phyloP scores from a whole-genome alignment of 2,329 filamentous ascomycete genomes.

The Alternaria tenuissima region DNA sequence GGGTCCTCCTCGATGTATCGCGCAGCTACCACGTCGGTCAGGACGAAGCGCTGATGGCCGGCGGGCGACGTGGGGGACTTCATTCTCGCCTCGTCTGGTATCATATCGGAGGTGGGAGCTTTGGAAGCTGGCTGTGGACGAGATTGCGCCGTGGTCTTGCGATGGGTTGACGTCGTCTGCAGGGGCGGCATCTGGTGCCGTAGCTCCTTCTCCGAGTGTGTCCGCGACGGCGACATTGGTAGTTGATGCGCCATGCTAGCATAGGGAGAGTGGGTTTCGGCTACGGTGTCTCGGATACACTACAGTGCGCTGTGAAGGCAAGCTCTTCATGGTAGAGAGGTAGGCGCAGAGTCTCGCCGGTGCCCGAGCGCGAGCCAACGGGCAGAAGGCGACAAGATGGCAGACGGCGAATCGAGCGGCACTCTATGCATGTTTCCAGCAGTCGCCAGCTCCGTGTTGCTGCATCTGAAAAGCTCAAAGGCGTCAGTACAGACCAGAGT shows the following conservation, averaged over 20 bases:
- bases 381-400: constrained; percentile 16
- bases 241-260: constrained; percentile 32
- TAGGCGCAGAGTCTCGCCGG: constrained; percentile 29
- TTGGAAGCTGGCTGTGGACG: constrained; percentile 21
- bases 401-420: constrained; percentile 6
- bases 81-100: constrained; percentile 19
- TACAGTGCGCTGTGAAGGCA: not conserved
- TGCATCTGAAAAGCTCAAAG: constrained; percentile 12
- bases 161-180: constrained; percentile 33
- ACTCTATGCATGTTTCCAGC: constrained; percentile 33
- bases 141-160: constrained; percentile 24
- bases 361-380: constrained; percentile 24
- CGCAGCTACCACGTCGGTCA: constrained; percentile 72
- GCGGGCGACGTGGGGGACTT: constrained; percentile 38
- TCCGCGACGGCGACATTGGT: constrained; percentile 25
- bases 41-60: constrained; percentile 65
- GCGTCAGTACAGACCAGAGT: not conserved
- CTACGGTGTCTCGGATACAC: too few species aligned
- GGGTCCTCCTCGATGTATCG: constrained; percentile 83
- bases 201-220: constrained; percentile 39
- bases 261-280: not conserved
- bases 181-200: constrained; percentile 37
- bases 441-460: constrained; percentile 1
- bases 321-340: constrained; percentile 32
- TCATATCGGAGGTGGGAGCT: constrained; percentile 21